Percentiles rank a stretch among this genome's conserved stretches.
These are phyloP conservation scores for Plantago elongata DNA, from an alignment of 257 asterid species.

Conservation along the genomic window DNA sequence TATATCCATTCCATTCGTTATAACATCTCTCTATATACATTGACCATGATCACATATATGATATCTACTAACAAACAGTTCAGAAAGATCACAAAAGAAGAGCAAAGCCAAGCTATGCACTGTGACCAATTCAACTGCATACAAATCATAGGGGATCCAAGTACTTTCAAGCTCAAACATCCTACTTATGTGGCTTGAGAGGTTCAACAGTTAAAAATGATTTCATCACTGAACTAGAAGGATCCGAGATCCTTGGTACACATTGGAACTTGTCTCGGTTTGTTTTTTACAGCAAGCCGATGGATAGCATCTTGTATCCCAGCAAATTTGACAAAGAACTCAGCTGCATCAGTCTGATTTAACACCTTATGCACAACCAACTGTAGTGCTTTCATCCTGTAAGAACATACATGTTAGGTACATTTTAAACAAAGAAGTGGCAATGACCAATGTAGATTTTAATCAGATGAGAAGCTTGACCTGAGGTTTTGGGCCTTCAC, in stretches of 20 bases:
- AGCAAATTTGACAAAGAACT: conserved; percentile 63
- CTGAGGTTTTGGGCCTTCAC: conserved; percentile 75
- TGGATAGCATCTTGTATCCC: conserved; percentile 63
- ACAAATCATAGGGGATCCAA: no score
- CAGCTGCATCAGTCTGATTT: conserved; percentile 73
- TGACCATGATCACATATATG: no score
- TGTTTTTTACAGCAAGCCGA: conserved; percentile 35
- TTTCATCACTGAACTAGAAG: no score
- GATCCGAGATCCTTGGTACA: conserved; percentile 19
- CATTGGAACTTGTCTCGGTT: conserved; percentile 28
- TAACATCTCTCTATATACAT: no score
- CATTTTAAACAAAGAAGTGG: not conserved
- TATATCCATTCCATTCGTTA: no score
- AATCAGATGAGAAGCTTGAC: conserved; percentile 16
- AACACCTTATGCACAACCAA: conserved; percentile 61
- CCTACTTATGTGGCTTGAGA: no score
- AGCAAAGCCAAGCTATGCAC: no score
- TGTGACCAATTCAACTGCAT: no score
- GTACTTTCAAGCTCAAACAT: no score
- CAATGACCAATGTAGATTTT: not conserved
- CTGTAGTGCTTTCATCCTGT: conserved; percentile 61
- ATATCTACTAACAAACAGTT: no score
- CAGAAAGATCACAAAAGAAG: no score
- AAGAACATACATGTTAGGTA: not conserved
- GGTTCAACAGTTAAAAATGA: no score